These are phyloP conservation scores for Penicillium lagena DNA, from an alignment of 495 filamentous ascomycete genomes.

Conservation along the genomic window DNA sequence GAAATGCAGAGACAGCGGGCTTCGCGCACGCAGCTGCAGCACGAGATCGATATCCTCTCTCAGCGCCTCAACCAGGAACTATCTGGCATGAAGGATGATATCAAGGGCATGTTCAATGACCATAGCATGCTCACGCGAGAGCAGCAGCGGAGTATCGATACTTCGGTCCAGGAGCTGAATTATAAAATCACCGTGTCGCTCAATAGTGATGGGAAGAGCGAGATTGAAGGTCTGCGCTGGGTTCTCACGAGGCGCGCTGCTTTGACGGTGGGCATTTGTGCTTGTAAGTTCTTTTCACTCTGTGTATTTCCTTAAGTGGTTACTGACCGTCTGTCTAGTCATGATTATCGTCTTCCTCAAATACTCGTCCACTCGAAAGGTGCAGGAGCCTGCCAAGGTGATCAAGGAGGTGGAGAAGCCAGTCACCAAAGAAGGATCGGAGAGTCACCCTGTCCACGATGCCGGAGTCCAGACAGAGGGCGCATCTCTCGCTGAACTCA, in stretches of 20 bases:
- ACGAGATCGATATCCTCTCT: slow-evolving; percentile 86
- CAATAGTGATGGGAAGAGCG: slow-evolving; percentile 78
- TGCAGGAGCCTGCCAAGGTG: slow-evolving; percentile 20
- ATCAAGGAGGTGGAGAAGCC: slow-evolving; percentile 30
- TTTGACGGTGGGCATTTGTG: slow-evolving; percentile 58
- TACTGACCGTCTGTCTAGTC: slow-evolving; percentile 26
- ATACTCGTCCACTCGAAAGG: slow-evolving; percentile 33
- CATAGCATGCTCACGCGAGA: slow-evolving; percentile 85
- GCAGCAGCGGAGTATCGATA: slow-evolving; percentile 78
- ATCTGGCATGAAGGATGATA: slow-evolving; percentile 72
- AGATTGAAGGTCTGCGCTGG: slow-evolving; percentile 89
- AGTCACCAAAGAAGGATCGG: slow-evolving; percentile 20
- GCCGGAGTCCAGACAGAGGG: slow-evolving; percentile 1
- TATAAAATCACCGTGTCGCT: slow-evolving; percentile 87
- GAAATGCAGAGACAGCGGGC: slow-evolving; percentile 65
- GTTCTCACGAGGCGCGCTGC: slow-evolving; percentile 81
- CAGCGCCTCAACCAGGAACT: slow-evolving; percentile 79
- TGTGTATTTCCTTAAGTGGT: not conserved
- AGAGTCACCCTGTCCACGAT: slow-evolving; percentile 18
- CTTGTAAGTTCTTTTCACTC: slow-evolving; percentile 19
- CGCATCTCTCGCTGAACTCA: slow-evolving; percentile 15
- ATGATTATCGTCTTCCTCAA: slow-evolving; percentile 44
- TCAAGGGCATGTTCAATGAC: slow-evolving; percentile 95
- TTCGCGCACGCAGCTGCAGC: slow-evolving; percentile 77
- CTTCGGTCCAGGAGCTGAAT: slow-evolving; percentile 81